Evolutionary conservation across 2,329 filamentous ascomycete species (phyloP), one percentile per base, ranked within the genome.

Genomic region (Torrubiella hemipterigena): DNA sequence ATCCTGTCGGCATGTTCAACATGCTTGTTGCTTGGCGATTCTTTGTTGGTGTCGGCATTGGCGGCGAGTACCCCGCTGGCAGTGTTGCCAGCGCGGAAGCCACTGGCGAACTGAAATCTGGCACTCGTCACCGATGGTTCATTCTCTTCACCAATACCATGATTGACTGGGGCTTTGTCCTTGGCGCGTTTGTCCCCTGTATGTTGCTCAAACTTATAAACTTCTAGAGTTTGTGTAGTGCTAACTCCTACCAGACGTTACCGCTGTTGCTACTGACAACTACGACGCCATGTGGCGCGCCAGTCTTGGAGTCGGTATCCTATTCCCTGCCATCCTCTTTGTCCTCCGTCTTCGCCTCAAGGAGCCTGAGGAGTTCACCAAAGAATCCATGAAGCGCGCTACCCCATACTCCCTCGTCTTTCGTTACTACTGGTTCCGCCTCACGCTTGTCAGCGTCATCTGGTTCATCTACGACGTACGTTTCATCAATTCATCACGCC

Each of bases 111-210:
- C 63, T 95, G 36, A 84, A 85, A 52, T 54, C 59, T 12, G 87
- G 87, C 9, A 79, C 80, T 12, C 68, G 87, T n/a, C 89, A 95
- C 50, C 68, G 81, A 23, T 93, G 85, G 84, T 95, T 87, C 49
- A 83, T 89, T 44, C 65, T 93, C 41, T 93, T 91, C 54, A 93
- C 83, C 28, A 93, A 93, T 54, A 74, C 81, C 16, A 81, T 86
- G 64, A 93, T 93, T 37, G 83, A 93, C 49, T 71, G 57, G 47
- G 86, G 83, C 1, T 94, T 93, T 41, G 81, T 93, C 2, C 64
- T 89, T 33, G 77, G 83, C 7, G 77, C 82, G 1, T 73, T 93
- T 38, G 74, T 91, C 2, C 82, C 85, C 3, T 71, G 56, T 58
- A 24, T 38, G 55, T 2, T 11, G 2, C 7, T 34, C 32, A 12